Evolutionary conservation across 176 grass and related monocot species (phyloP).

Genomic region (Hyparrhenia diplandra): DNA sequence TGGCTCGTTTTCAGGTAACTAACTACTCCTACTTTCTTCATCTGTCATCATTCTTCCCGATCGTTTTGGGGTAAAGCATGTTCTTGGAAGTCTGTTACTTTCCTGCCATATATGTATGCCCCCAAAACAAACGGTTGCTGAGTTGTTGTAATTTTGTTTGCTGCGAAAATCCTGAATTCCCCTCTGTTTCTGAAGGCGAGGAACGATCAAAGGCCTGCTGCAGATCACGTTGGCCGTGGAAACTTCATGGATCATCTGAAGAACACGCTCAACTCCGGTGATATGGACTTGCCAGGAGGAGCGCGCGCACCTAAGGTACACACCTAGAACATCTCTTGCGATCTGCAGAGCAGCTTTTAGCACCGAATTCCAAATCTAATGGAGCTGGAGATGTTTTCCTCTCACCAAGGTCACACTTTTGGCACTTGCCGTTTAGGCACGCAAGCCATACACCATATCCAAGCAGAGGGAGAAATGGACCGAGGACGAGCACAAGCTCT

Average conservation of each 20-base stretch:
- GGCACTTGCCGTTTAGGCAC: slow-evolving; percentile 38
- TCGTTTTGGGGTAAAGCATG: background rate
- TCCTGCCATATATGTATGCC: background rate
- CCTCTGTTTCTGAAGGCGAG: background rate
- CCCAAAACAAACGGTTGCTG: too few species aligned
- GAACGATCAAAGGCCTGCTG: background rate
- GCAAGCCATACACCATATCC: slow-evolving; percentile 90
- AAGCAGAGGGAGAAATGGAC: slow-evolving; percentile 96
- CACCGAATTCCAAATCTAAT: background rate
- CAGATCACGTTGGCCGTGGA: background rate
- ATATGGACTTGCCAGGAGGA: slow-evolving; percentile 25
- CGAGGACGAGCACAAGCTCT: slow-evolving; percentile 81
- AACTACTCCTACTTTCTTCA: background rate
- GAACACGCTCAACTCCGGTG: background rate
- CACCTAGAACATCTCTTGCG: background rate
- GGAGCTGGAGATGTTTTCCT: background rate
- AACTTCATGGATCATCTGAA: slow-evolving; percentile 7
- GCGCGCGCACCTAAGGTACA: slow-evolving; percentile 62
- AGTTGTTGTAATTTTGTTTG: background rate
- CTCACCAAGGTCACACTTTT: background rate
- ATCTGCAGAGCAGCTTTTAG: background rate
- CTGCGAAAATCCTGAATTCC: background rate
- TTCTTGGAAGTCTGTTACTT: background rate
- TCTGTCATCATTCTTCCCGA: background rate
- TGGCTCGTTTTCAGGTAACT: slow-evolving; percentile 43